Evolutionary conservation across 2,329 filamentous ascomycete species (phyloP), one percentile per base, ranked within the genome.

Genomic region (Didymella segeticola): DNA sequence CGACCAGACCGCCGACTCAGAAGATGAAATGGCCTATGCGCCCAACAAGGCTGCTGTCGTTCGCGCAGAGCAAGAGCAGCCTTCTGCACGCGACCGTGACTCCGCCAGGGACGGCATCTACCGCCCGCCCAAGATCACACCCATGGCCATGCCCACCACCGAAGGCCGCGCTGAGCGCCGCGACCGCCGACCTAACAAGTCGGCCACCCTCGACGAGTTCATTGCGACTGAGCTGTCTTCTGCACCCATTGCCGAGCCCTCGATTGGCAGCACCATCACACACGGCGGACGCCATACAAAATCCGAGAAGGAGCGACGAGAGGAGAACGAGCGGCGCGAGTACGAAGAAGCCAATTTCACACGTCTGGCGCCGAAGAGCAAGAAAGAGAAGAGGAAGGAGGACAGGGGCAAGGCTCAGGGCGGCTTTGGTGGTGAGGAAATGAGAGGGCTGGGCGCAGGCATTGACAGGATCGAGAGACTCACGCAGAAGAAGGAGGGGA

Each of bases 271-370:
- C 51, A 96, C 90, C 15, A 96, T 97, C 64, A 81, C 88, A 4
- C 82, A 86, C 42, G 88, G 89, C 43, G 95, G 95, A 27, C 86
- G 93, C 59, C 86, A 86, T 72, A 86, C 86, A 68, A 95, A 93
- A 81, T 90, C 89, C 5, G 84, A 87, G 12, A 82, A 86, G 27
- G 89, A 97, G 71, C 85, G 90, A 50, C 86, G 86, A 58, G 85
- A 86, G 33, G 93, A 98, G 73, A 84, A 84, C 1, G 93, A 96
- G 77, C 82, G 90, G 49, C 84, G 84, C 54, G 85, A 89, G 41
- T 99, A 97, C 77, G 95, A 99, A 79, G 95, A 99, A 78, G 84
- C 82, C 63, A 96, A 99, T 78, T 93, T 97, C 69, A 86, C 91
- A 14, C 90, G 95, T 63, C 79, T 99, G 66, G 92, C 93, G 11